phyloP scores from a whole-genome alignment of 352 stramenopile species.

The Phytophthora quininea region DNA sequence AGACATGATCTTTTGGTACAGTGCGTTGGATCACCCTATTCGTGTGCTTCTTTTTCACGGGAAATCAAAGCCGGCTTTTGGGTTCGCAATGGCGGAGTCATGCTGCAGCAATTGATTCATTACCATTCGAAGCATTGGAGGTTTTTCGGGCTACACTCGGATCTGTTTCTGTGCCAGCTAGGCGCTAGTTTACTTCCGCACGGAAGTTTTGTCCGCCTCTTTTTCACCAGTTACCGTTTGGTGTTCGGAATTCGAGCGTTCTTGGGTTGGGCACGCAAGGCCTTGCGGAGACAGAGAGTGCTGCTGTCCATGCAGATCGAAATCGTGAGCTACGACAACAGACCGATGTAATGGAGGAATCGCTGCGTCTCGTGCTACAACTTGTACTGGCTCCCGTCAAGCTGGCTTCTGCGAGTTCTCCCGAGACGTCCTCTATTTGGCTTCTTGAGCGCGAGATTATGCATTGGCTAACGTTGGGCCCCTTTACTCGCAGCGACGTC shows the following conservation, averaged over 20 bases:
- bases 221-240: constrained; percentile 65
- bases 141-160: constrained; percentile 74
- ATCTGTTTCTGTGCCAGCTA: constrained; percentile 74
- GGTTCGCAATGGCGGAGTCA: constrained; percentile 80
- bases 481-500: constrained; percentile 74
- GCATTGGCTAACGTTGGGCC: constrained; percentile 77
- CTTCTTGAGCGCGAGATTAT: constrained; percentile 76
- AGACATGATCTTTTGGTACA: constrained; percentile 56
- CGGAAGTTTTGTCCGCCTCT: constrained; percentile 57
- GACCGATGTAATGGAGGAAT: constrained; percentile 64
- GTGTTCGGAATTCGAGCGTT: constrained; percentile 27
- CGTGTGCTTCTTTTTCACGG: constrained; percentile 68
- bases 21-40: constrained; percentile 51
- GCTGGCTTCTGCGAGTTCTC: constrained; percentile 36
- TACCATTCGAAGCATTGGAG: constrained; percentile 87
- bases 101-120: constrained; percentile 82
- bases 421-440: constrained; percentile 39
- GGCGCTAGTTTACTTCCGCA: constrained; percentile 54
- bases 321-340: constrained; percentile 46
- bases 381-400: constrained; percentile 64
- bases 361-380: constrained; percentile 65
- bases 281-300: not conserved
- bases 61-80: constrained; percentile 81
- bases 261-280: constrained; percentile 17
- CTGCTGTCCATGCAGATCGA: constrained; percentile 21